phyloP scores from a whole-genome alignment of 768 basidiomycete species.

The Sutorius australiensis region DNA sequence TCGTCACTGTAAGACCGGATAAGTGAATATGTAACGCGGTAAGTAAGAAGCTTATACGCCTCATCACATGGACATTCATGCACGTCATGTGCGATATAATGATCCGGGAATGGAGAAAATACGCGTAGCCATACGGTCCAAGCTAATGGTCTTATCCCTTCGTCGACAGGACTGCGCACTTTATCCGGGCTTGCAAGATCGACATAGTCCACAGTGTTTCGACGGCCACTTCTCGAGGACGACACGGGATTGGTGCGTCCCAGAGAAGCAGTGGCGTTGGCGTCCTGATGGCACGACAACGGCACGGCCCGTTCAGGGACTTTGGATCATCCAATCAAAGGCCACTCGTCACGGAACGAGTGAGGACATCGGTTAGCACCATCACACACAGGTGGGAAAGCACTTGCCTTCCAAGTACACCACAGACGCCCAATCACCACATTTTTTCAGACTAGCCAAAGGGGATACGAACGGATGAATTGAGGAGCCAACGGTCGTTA shows the following conservation, averaged over 20 bases:
- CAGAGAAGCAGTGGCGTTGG: not conserved
- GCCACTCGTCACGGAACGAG: not conserved
- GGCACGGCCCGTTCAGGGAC: not conserved
- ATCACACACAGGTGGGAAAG: not conserved
- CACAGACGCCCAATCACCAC: not conserved
- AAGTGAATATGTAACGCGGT: not conserved
- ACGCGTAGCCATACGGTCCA: not conserved
- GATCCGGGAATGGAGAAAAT: slow-evolving; percentile 5
- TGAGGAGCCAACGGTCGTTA: not conserved
- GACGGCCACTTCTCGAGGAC: not conserved
- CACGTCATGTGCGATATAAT: not conserved
- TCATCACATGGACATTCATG: not conserved
- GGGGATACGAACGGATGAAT: not conserved
- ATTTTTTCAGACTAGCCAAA: not conserved
- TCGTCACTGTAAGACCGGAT: not conserved
- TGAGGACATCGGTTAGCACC: not conserved
- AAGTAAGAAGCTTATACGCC: not conserved
- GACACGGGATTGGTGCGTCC: not conserved
- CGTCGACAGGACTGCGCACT: not conserved
- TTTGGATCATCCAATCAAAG: not conserved
- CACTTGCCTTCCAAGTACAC: not conserved
- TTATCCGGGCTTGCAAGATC: not conserved
- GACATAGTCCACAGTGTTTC: not conserved
- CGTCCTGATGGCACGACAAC: not conserved
- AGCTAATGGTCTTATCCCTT: not conserved